These are phyloP conservation scores for Darksidea phi DNA, from an alignment of 495 filamentous ascomycete genomes.

Conservation along the genomic window DNA sequence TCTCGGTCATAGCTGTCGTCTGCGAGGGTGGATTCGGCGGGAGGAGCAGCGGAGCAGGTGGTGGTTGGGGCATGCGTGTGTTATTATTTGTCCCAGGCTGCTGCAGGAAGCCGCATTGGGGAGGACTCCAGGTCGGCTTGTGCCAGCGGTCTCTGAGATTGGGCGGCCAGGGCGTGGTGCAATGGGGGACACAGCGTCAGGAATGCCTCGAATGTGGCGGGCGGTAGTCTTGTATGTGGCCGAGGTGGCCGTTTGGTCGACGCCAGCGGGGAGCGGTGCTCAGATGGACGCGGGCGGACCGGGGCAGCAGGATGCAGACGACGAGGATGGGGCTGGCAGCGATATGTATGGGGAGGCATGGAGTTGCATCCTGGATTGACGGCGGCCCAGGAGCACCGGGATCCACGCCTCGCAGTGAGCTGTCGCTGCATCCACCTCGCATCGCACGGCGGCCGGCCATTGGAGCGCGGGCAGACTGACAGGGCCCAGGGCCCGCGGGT, in stretches of 20 bases:
- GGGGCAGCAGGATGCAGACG: neutral
- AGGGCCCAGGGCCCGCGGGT: too few relatives aligned
- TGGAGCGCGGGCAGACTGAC: too few relatives aligned
- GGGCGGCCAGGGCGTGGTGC: conserved; percentile 29
- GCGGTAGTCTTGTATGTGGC: conserved; percentile 31
- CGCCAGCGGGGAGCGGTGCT: conserved; percentile 11
- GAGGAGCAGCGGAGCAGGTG: conserved; percentile 39
- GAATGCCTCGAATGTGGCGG: conserved; percentile 35
- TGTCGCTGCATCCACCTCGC: neutral
- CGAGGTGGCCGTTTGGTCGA: conserved; percentile 13
- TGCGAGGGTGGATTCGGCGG: conserved; percentile 27
- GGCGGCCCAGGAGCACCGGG: neutral
- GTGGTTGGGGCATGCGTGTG: conserved; percentile 43
- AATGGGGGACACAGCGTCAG: conserved; percentile 34
- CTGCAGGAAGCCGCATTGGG: conserved; percentile 40
- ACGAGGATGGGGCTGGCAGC: conserved; percentile 1
- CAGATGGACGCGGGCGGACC: neutral
- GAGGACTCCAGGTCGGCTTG: conserved; percentile 11
- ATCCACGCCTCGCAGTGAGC: neutral
- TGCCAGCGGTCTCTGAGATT: conserved; percentile 19
- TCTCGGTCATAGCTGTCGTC: conserved; percentile 40
- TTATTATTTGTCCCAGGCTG: conserved; percentile 36
- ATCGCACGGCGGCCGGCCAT: too few relatives aligned
- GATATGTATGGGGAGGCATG: neutral
- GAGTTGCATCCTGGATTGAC: neutral